Evolutionary conservation across 2,329 filamentous ascomycete genomes (phyloP).

Genomic region (Aphanoascus verrucosus): DNA sequence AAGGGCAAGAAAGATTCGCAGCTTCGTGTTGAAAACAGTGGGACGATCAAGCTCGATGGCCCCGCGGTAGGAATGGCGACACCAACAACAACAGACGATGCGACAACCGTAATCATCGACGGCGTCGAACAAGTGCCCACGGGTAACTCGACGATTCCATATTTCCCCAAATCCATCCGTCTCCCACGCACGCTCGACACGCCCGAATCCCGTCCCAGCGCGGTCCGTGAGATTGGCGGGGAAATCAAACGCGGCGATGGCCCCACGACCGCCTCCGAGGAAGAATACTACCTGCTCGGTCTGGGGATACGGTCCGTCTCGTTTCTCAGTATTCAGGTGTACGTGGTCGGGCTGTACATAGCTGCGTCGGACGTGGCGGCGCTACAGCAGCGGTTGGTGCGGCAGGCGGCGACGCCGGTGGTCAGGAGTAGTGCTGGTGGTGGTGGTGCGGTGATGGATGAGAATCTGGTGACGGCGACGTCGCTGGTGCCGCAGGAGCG

Average conservation of each 20-base stretch:
- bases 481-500: conserved; percentile 76
- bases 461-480: conserved; percentile 58
- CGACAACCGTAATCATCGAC: conserved; percentile 40
- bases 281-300: conserved; percentile 79
- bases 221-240: conserved; percentile 28
- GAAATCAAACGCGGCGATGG: conserved; percentile 31
- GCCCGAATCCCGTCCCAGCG: conserved; percentile 27
- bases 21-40: not conserved
- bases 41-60: conserved; percentile 32
- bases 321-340: conserved; percentile 82
- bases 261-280: conserved; percentile 45
- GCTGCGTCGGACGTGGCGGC: conserved; percentile 68
- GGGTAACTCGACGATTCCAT: conserved; percentile 66
- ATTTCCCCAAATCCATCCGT: conserved; percentile 63
- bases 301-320: conserved; percentile 81
- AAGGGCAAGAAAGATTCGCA: too few species aligned
- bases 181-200: conserved; percentile 42
- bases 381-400: conserved; percentile 68
- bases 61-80: conserved; percentile 28
- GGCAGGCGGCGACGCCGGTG: conserved; percentile 46
- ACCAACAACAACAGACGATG: conserved; percentile 22
- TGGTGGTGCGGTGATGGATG: conserved; percentile 20
- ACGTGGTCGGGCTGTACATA: conserved; percentile 87
- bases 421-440: too few species aligned
- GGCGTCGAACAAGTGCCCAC: conserved; percentile 68